A percentile compares a stretch with the other conserved stretches of the same genome.
Conservation (phyloP, 208 protist species). For the Trypanosoma platydactyli region DNA sequence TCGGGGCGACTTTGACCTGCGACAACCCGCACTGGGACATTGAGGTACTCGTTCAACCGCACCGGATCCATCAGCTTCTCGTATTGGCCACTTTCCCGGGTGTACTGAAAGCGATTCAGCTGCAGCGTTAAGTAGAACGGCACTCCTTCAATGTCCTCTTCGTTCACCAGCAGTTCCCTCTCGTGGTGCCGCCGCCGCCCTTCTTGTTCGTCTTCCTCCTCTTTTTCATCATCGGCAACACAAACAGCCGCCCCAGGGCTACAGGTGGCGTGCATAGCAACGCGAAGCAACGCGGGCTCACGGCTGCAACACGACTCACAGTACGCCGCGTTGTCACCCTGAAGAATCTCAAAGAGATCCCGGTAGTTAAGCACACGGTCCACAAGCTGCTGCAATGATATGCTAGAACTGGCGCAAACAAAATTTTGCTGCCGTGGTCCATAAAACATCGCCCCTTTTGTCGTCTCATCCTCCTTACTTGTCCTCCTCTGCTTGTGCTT, state of each 20-base stretch:
- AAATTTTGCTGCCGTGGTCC: too few relatives aligned
- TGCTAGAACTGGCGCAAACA: neutral
- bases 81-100: slow-evolving; percentile 30
- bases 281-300: slow-evolving; percentile 39
- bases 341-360: slow-evolving; percentile 41
- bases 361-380: slow-evolving; percentile 39
- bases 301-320: slow-evolving; percentile 47
- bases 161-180: slow-evolving; percentile 3
- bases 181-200: neutral
- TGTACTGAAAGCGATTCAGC: slow-evolving; percentile 67
- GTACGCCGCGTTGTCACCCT: slow-evolving; percentile 50
- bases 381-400: slow-evolving; percentile 52
- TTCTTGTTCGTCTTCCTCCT: slow-evolving; percentile 7
- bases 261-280: slow-evolving; percentile 31
- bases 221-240: neutral
- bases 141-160: slow-evolving; percentile 23
- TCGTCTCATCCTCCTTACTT: neutral
- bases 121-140: slow-evolving; percentile 58
- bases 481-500: neutral
- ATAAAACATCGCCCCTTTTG: neutral
- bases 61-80: slow-evolving; percentile 57
- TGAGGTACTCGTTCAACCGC: slow-evolving; percentile 49
- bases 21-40: slow-evolving; percentile 34
- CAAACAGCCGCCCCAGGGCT: neutral
- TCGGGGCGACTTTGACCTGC: neutral